These are phyloP conservation scores for Pachyrhizus erosus DNA, from an alignment of 306 rosid species.

Conservation along the genomic window DNA sequence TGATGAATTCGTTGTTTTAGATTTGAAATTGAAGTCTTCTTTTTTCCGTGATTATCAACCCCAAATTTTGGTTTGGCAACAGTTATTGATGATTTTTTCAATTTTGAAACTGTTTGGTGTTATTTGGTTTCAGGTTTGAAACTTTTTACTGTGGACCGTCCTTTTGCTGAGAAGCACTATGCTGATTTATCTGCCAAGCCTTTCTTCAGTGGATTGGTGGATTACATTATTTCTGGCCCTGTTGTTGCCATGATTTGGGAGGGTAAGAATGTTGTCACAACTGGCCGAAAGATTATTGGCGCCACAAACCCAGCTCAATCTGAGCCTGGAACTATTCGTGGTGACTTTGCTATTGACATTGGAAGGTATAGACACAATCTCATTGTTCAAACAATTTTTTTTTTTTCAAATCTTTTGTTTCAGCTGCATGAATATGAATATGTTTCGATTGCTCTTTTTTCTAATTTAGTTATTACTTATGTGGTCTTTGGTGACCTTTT, in stretches of 20 bases:
- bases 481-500: neutral
- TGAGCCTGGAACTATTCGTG: conserved; percentile 95
- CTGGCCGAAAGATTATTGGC: conserved; percentile 90
- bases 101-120: neutral
- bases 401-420: neutral
- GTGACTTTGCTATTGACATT: conserved; percentile 89
- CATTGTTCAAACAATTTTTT: neutral
- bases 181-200: conserved; percentile 92
- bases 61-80: neutral
- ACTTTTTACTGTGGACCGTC: conserved; percentile 70
- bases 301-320: conserved; percentile 90
- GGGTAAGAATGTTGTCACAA: conserved; percentile 79
- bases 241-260: conserved; percentile 99
- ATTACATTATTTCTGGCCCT: conserved; percentile 87
- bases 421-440: neutral
- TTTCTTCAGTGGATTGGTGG: conserved; percentile 84
- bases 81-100: neutral
- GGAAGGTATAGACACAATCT: conserved; percentile 64
- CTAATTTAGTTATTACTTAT: neutral
- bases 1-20: neutral
- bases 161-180: conserved; percentile 93
- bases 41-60: neutral
- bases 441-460: neutral
- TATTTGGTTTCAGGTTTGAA: conserved; percentile 72
- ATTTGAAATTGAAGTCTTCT: neutral